Conservation (phyloP, 2,329 filamentous ascomycete genomes). For the Phyllosticta paracitricarpa region DNA sequence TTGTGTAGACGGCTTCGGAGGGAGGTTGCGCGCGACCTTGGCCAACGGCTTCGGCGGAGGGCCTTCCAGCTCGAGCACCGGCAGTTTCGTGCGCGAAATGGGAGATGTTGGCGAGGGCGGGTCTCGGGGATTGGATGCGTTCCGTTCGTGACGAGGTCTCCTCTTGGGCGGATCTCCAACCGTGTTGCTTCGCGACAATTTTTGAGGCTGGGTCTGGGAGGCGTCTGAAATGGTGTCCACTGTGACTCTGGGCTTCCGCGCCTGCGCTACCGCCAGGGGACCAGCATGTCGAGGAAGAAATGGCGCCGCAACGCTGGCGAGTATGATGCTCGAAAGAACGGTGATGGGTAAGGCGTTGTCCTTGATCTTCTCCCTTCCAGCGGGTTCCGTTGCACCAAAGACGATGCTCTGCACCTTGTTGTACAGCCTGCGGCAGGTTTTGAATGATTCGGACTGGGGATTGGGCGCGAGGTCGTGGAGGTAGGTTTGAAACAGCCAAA, state of each 20-base stretch:
- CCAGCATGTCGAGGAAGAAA: slow-evolving; percentile 69
- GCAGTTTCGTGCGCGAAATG: background rate
- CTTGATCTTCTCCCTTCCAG: slow-evolving; percentile 63
- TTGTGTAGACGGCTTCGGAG: background rate
- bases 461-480: slow-evolving; percentile 69
- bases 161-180: slow-evolving; percentile 33
- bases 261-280: slow-evolving; percentile 71
- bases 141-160: slow-evolving; percentile 21
- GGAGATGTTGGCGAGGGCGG: slow-evolving; percentile 13
- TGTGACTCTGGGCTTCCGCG: slow-evolving; percentile 59
- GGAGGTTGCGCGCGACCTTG: slow-evolving; percentile 27
- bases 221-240: slow-evolving; percentile 54
- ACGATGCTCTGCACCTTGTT: slow-evolving; percentile 85
- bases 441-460: slow-evolving; percentile 67
- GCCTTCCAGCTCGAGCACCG: slow-evolving; percentile 19
- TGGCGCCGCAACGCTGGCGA: slow-evolving; percentile 66
- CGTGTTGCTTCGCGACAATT: slow-evolving; percentile 59
- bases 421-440: slow-evolving; percentile 73
- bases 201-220: slow-evolving; percentile 41
- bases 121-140: slow-evolving; percentile 18
- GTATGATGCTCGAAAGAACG: slow-evolving; percentile 68
- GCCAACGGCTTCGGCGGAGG: slow-evolving; percentile 19
- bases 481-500: slow-evolving; percentile 85
- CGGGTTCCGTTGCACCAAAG: slow-evolving; percentile 63
- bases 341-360: slow-evolving; percentile 75